Percentiles rank a stretch among this genome's conserved stretches.
Evolutionary conservation across 345 rosid species (phyloP).

Genomic region (rapeseed (Brassica napus)): DNA sequence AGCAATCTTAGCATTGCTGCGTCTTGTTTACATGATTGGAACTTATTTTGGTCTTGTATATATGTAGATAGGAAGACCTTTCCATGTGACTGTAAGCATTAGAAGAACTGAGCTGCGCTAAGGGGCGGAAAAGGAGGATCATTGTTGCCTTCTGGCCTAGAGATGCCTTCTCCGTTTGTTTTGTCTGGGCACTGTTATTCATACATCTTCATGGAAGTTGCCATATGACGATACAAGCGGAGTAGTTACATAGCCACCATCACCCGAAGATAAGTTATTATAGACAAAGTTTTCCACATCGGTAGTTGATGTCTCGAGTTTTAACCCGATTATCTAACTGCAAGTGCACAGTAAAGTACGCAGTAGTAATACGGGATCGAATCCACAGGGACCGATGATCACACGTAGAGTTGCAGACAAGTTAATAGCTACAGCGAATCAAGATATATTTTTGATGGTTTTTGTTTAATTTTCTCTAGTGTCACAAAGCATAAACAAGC

Average conservation of each 20-base stretch:
- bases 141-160: neutral
- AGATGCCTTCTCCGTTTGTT: neutral
- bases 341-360: no score
- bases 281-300: no score
- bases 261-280: neutral
- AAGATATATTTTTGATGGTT: no score
- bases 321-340: no score
- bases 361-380: no score
- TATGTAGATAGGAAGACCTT: neutral
- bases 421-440: no score
- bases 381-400: no score
- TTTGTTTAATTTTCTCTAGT: no score
- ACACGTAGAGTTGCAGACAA: no score
- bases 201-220: neutral
- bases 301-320: no score
- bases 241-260: neutral
- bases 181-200: neutral
- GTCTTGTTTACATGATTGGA: conserved; percentile 49
- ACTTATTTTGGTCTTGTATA: conserved; percentile 39
- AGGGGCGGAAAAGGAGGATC: neutral
- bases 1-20: conserved; percentile 43
- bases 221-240: neutral
- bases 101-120: neutral
- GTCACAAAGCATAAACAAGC: no score
- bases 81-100: neutral